Evolutionary conservation across 768 basidiomycete genomes (phyloP), one percentile per base, ranked within the genome.

Genomic region (Rhodocollybia butyracea): DNA sequence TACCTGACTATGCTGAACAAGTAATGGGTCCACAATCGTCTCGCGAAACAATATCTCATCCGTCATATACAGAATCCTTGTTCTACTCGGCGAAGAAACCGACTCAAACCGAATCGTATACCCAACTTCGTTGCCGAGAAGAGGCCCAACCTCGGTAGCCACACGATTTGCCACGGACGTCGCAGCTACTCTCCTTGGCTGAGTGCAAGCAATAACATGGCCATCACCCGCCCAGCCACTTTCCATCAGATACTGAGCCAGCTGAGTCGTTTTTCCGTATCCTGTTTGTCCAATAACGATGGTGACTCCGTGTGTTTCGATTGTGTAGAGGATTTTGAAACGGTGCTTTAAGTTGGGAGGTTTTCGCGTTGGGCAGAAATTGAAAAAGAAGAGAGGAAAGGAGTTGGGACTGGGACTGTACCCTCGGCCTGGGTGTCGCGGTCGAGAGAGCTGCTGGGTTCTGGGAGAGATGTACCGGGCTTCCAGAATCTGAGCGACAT

Each of bases 11-110:
- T 95, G 98, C 24, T 88, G 85, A 66, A 88, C 92, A 50, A 99
- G 78, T 27, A 98, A 70, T 17, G 97, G 97, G 66, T 99, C 96
- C 34, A 94, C 76, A 63, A 98, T 80, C 21, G 88, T 88, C 72
- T 98, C 95, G 57, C 95, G 84, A 68, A 98, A 98, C 34, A 99
- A 84, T 86, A 98, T 95, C 42, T 96, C 97, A 68, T 99, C 97
- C 31, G 97, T 99, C 83, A 98, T 82, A 69, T 98, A 99, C 39
- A 94, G 80, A 68, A 99, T 91, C 26, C 91, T 81, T 1, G 97
- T 98, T 51, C 83, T 88, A 82, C 63, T 90, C 92, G 66, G 82
- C 82, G 63, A 88, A 91, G 51, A 96, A 84, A 61, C 97, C 93
- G n/a, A n/a, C 68, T 99, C 97, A 58, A 98, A 98, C 8, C 97